Percentiles rank a stretch among this genome's conserved stretches.
Conservation (phyloP, 805 yeast species). For the Pichia eremophila region DNA sequence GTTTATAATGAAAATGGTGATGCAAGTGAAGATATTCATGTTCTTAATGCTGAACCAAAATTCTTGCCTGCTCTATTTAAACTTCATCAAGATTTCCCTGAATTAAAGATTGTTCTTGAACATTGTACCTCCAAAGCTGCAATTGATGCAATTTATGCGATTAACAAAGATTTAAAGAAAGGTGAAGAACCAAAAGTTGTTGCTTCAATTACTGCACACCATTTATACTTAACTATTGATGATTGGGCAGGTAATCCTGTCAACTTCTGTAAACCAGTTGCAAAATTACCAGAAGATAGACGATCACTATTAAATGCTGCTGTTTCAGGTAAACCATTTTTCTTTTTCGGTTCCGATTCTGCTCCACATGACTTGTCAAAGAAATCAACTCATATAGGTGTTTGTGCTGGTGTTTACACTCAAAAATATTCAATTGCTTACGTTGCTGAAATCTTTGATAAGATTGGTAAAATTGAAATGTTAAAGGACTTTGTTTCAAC, state of each 20-base stretch:
- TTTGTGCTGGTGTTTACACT: slow-evolving; percentile 97
- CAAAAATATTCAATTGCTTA: slow-evolving; percentile 77
- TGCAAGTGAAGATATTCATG: slow-evolving; percentile 60
- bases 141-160: slow-evolving; percentile 58
- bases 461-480: slow-evolving; percentile 50
- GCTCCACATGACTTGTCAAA: slow-evolving; percentile 90
- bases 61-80: slow-evolving; percentile 82
- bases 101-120: slow-evolving; percentile 77
- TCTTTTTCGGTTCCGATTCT: slow-evolving; percentile 94
- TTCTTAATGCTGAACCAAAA: slow-evolving; percentile 86
- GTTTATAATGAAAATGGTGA: slow-evolving; percentile 34
- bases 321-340: slow-evolving; percentile 81
- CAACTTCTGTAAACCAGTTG: slow-evolving; percentile 96
- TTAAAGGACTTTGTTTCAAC: slow-evolving; percentile 69
- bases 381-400: slow-evolving; percentile 70
- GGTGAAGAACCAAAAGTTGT: slow-evolving; percentile 50
- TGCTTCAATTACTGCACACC: slow-evolving; percentile 95
- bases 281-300: slow-evolving; percentile 81
- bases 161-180: slow-evolving; percentile 38
- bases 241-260: slow-evolving; percentile 96
- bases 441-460: slow-evolving; percentile 78
- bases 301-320: slow-evolving; percentile 81
- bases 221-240: slow-evolving; percentile 78
- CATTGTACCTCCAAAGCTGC: slow-evolving; percentile 94
- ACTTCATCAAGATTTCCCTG: slow-evolving; percentile 76